Evolutionary conservation across 2,329 filamentous ascomycete species (phyloP).

Genomic region (Fusarium falciforme): DNA sequence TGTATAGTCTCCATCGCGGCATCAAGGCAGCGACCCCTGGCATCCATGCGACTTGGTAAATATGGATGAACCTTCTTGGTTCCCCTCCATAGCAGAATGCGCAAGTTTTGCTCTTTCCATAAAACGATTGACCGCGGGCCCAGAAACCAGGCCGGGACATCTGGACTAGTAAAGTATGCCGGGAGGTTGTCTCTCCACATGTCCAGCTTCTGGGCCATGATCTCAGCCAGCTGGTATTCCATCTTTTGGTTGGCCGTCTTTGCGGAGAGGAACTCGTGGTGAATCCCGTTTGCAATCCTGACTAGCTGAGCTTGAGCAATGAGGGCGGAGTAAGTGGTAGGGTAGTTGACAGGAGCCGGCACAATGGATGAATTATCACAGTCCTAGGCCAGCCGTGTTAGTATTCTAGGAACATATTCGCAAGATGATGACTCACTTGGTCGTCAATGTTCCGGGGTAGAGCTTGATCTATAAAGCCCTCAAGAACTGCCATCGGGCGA

Average conservation of each 20-base stretch:
- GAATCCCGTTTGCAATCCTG: constrained; percentile 54
- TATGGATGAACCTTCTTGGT: constrained; percentile 51
- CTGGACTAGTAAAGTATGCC: constrained; percentile 47
- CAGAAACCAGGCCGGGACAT: constrained; percentile 49
- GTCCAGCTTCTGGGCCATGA: constrained; percentile 51
- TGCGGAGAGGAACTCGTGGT: constrained; percentile 53
- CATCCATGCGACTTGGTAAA: constrained; percentile 24
- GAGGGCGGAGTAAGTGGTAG: constrained; percentile 55
- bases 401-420: background rate
- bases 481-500: constrained; percentile 52
- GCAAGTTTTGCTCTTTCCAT: constrained; percentile 57
- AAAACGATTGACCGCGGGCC: constrained; percentile 52
- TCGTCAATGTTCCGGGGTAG: constrained; percentile 57
- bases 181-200: constrained; percentile 50
- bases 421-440: constrained; percentile 36
- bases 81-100: constrained; percentile 55
- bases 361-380: constrained; percentile 16
- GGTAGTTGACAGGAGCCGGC: constrained; percentile 46
- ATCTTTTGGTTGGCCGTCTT: constrained; percentile 48
- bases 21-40: constrained; percentile 51
- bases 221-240: constrained; percentile 51
- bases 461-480: constrained; percentile 51
- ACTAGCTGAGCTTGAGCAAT: constrained; percentile 56
- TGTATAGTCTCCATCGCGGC: constrained; percentile 52
- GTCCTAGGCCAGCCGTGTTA: background rate